Evolutionary conservation across 2,329 filamentous ascomycete species (phyloP), one percentile per base, ranked within the genome.

Genomic region (Penicillium sclerotiorum): DNA sequence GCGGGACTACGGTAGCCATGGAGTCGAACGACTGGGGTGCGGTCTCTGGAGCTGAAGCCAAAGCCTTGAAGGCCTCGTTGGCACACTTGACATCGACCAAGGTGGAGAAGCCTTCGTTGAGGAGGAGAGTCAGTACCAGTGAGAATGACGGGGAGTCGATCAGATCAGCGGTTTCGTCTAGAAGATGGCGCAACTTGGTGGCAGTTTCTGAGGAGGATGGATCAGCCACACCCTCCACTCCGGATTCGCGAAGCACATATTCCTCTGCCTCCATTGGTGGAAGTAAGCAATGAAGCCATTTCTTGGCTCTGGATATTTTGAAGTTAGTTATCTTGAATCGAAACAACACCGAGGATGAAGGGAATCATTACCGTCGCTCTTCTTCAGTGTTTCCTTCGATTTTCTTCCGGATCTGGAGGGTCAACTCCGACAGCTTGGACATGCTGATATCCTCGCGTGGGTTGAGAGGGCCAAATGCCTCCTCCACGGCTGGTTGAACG

Each of bases 81-180:
- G 89, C 86, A 46, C 96, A 82, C 71, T 94, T 94, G 62, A 83
- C 80, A 64, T 96, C 89, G 21, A 96, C 81, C 13, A 99, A 81
- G 20, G 87, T 83, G 2, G 88, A 88, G 74, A 96, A 99, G 47
- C 87, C 88, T 38, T 90, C 82, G 69, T 97, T 92, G 52, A 97
- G 87, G 48, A 96, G 81, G 50, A 89, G 84, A 2, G 88, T 90
- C 37, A 96, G 80, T 28, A 99, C 91, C 63, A 91, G 87, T 0
- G 86, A 83, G 72, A 97, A 97, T 28, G 89, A 83, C 0, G 94
- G 94, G 1, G 94, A 96, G 66, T 99, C 94, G 65, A 97, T 87
- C 20, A 99, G 82, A 68, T 99, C 94, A 32, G 93, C 89, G 2
- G 94, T 97, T 76, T 99, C 94, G 68, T 99, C 93, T 1, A 99